Evolutionary conservation across 163 green algal genomes (phyloP).

Genomic region (Prototheca cutis): DNA sequence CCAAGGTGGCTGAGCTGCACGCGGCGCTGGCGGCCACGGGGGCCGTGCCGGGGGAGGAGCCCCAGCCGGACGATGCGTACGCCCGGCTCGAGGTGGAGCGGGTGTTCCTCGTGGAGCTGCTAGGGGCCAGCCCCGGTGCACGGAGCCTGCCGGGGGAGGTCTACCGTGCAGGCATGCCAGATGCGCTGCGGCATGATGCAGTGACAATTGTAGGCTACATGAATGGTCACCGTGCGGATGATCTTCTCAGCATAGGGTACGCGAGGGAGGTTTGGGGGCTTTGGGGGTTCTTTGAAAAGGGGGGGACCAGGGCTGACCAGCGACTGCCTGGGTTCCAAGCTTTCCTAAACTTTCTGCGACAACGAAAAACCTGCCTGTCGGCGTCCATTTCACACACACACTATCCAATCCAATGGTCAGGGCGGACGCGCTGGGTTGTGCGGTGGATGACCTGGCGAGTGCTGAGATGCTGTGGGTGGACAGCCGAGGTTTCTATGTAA

Average conservation of each 20-base stretch:
- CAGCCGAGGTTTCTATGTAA: constrained; percentile 62
- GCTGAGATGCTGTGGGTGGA: constrained; percentile 85
- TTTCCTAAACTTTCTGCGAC: background rate
- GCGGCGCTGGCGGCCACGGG: constrained; percentile 24
- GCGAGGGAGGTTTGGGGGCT: too few species aligned
- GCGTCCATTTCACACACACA: background rate
- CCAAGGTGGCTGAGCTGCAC: constrained; percentile 23
- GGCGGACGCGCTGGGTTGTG: constrained; percentile 2
- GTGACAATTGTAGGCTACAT: constrained; percentile 23
- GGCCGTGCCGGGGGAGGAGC: constrained; percentile 44
- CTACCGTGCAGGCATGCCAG: constrained; percentile 28
- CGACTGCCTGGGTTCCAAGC: too few species aligned
- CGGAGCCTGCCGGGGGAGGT: constrained; percentile 19
- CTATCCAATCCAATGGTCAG: too few species aligned
- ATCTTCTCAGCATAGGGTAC: constrained; percentile 39
- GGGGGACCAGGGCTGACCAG: too few species aligned
- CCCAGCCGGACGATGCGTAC: constrained; percentile 39
- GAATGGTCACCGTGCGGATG: constrained; percentile 36
- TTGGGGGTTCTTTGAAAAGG: too few species aligned
- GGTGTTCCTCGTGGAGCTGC: constrained; percentile 64
- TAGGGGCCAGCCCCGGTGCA: constrained; percentile 33
- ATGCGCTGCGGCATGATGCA: constrained; percentile 30
- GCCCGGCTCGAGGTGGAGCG: constrained; percentile 47
- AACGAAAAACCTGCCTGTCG: too few species aligned
- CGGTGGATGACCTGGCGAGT: constrained; percentile 47